Evolutionary conservation across 2,329 filamentous ascomycete genomes (phyloP).

Genomic region (Cryphonectria carpinicola): DNA sequence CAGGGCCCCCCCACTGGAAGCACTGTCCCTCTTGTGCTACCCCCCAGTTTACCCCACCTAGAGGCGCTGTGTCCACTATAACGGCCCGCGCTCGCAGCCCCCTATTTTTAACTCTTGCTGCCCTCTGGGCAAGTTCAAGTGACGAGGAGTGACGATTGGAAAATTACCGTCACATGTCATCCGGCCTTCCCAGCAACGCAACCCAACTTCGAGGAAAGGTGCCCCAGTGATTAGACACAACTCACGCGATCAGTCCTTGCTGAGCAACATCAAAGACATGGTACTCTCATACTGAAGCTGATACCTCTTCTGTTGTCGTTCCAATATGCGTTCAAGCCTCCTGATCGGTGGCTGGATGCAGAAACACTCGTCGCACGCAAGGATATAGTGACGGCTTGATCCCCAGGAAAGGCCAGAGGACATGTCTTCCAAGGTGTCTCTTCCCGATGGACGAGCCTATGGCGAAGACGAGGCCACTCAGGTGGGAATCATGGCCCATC

Average conservation of each 20-base stretch:
- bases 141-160: neutral
- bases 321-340: constrained; percentile 25
- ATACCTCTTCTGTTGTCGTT: neutral
- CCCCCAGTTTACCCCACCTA: constrained; percentile 8
- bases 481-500: constrained; percentile 38
- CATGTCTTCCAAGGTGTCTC: constrained; percentile 47
- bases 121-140: neutral
- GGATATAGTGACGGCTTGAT: constrained; percentile 15
- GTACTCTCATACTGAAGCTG: constrained; percentile 9
- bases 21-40: neutral
- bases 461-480: constrained; percentile 45
- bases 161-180: constrained; percentile 8
- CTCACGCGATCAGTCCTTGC: neutral
- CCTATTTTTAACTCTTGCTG: neutral
- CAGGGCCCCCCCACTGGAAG: neutral
- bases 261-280: constrained; percentile 5
- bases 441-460: constrained; percentile 38
- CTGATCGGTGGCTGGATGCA: constrained; percentile 22
- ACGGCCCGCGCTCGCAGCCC: constrained; percentile 11
- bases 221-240: neutral
- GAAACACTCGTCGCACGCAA: constrained; percentile 19
- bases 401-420: constrained; percentile 23
- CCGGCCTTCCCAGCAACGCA: neutral
- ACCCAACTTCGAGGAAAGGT: neutral
- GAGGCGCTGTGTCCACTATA: neutral